Evolutionary conservation across 1,139 yeast species (phyloP), one percentile per base, ranked within the genome.

Genomic region (Diutina neorugosa): DNA sequence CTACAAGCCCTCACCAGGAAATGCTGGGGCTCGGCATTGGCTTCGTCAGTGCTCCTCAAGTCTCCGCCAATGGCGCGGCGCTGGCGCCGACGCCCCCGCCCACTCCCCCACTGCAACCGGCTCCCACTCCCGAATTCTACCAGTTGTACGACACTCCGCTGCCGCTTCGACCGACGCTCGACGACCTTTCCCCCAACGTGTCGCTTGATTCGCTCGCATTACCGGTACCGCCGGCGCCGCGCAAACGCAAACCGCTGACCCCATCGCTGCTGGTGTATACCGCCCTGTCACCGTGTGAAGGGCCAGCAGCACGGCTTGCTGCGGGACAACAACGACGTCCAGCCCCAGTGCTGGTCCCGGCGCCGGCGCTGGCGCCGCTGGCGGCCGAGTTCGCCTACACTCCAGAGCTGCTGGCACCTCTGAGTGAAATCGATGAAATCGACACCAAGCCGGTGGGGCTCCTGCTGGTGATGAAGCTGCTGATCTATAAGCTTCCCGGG

Each of bases 91-190:
- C 50, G 18, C 50, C 50, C 2, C 48, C 48, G 14, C 23, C 23
- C 8, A 34, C 27, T 23, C 37, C 37, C n/a, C 37, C 37, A 11
- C n/a, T 14, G 37, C 37, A 31, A 14, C 37, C 37, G 37, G 37
- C 12, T 9, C 34, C 34, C 34, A 27, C 34, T 12, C 34, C 34
- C 2, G 34, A 27, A 5, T 44, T 44, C 37, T 27, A 18, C 16
- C 34, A 44, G n/a, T 25, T 44, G 34, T 44, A 44, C 49, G 49
- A 44, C 9, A 44, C 49, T 9, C 49, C 49, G 31, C 49, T 44
- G 49, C 49, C 49, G 7, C 16, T 9, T 7, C 49, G 49, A 11
- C 37, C 37, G 11, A 27, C 19, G 3, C 14, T 14, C 4, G 47
- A 44, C 21, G 47, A 44, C 4, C 21, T 44, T 11, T 25, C 37